Percentiles rank a stretch among this genome's conserved stretches.
Conservation (phyloP, 352 stramenopile species). For the Phytopythium ostracodes region DNA sequence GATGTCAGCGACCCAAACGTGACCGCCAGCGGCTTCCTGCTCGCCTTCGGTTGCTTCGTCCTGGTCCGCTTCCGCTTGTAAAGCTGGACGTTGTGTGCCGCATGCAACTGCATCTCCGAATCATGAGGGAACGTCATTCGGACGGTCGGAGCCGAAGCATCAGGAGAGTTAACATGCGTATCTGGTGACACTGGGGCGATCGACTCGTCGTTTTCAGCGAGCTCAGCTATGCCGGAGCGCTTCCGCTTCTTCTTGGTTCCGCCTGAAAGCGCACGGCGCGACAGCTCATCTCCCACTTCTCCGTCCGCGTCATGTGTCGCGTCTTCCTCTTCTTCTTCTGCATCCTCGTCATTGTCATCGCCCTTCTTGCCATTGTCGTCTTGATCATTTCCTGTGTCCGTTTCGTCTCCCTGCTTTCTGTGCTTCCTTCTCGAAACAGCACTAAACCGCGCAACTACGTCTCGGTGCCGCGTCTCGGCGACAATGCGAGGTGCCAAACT, state of each 20-base stretch:
- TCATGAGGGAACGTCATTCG: conserved; percentile 62
- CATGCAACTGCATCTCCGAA: conserved; percentile 24
- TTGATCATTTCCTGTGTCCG: conserved; percentile 31
- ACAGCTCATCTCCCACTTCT: conserved; percentile 35
- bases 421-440: conserved; percentile 34
- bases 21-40: conserved; percentile 20
- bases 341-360: conserved; percentile 54
- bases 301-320: conserved; percentile 37
- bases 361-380: conserved; percentile 37
- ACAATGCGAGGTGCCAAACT: conserved; percentile 46
- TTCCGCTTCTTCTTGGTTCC: conserved; percentile 47
- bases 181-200: conserved; percentile 57
- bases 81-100: conserved; percentile 39
- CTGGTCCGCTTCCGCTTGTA: conserved; percentile 55
- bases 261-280: conserved; percentile 18
- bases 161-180: conserved; percentile 63
- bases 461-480: conserved; percentile 55
- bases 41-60: conserved; percentile 16
- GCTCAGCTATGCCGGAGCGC: conserved; percentile 29
- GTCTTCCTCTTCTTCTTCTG: conserved; percentile 55
- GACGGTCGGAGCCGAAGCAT: conserved; percentile 37
- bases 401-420: conserved; percentile 36
- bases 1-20: conserved; percentile 19
- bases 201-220: conserved; percentile 55
- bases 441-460: conserved; percentile 59